These are phyloP conservation scores for Neurospora sp. DNA, from an alignment of 495 filamentous ascomycete species.

Conservation along the genomic window DNA sequence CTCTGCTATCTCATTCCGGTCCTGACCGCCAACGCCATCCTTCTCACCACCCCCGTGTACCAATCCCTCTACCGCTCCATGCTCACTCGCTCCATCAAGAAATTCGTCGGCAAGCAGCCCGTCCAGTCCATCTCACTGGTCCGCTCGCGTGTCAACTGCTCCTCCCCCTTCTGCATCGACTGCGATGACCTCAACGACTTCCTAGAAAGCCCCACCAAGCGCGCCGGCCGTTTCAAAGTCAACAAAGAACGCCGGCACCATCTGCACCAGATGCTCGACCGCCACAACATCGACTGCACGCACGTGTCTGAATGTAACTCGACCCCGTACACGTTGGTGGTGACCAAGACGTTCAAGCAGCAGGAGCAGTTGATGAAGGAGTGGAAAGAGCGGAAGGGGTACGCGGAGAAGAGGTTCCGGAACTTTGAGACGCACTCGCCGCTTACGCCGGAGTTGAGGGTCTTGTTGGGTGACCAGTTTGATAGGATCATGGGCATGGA, in stretches of 20 bases:
- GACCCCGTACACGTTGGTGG: neutral
- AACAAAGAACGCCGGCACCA: neutral
- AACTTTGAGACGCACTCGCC: neutral
- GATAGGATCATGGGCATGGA: neutral
- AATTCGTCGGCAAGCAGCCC: neutral
- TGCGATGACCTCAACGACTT: neutral
- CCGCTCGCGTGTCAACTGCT: neutral
- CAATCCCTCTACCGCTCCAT: neutral
- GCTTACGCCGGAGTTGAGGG: neutral
- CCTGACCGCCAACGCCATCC: neutral
- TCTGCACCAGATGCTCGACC: neutral
- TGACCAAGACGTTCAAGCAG: neutral
- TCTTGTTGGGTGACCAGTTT: neutral
- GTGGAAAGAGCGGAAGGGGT: neutral
- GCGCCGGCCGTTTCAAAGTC: neutral
- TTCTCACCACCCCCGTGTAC: neutral
- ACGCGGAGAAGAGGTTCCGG: neutral
- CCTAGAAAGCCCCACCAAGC: neutral
- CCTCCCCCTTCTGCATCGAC: neutral
- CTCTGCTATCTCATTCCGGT: neutral
- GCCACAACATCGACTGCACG: neutral
- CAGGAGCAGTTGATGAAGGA: neutral
- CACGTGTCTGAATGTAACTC: neutral
- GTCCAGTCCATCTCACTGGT: neutral
- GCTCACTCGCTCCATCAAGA: neutral